Conservation (phyloP, 2,329 filamentous ascomycete genomes). For the Bertia moriformis region DNA sequence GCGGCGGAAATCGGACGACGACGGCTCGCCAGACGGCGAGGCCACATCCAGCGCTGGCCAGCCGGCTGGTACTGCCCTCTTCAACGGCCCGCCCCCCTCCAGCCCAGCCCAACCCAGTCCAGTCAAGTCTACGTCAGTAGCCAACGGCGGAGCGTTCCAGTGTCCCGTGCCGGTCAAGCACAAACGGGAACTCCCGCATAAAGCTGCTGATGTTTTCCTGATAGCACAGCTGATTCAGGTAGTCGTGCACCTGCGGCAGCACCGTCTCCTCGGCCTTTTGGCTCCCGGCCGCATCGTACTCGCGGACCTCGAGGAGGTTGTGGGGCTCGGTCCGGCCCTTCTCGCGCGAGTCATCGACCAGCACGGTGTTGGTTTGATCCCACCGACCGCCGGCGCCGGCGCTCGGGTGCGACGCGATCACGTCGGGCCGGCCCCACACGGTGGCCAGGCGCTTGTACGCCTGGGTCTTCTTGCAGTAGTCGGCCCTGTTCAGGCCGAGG, state of each 20-base stretch:
- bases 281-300: conserved; percentile 44
- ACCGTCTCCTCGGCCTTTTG: conserved; percentile 17
- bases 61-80: too few relatives aligned
- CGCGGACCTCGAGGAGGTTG: conserved; percentile 69
- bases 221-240: conserved; percentile 36
- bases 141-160: too few relatives aligned
- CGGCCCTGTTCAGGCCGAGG: conserved; percentile 46
- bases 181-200: conserved; percentile 35
- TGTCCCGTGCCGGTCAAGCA: too few relatives aligned
- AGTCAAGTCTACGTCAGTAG: too few relatives aligned
- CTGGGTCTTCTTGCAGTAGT: conserved; percentile 62
- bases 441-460: conserved; percentile 74
- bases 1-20: too few relatives aligned
- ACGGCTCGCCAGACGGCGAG: too few relatives aligned
- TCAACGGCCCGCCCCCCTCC: too few relatives aligned
- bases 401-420: conserved; percentile 29
- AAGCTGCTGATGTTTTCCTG: conserved; percentile 49
- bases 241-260: conserved; percentile 45
- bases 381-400: conserved; percentile 31
- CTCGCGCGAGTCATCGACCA: conserved; percentile 71
- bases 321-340: conserved; percentile 74
- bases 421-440: conserved; percentile 46
- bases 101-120: too few relatives aligned
- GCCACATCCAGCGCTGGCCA: too few relatives aligned
- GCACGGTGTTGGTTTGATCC: conserved; percentile 73